Evolutionary conservation across 108 stramenopile species (phyloP).

Genomic region (Nitzschia sp.): DNA sequence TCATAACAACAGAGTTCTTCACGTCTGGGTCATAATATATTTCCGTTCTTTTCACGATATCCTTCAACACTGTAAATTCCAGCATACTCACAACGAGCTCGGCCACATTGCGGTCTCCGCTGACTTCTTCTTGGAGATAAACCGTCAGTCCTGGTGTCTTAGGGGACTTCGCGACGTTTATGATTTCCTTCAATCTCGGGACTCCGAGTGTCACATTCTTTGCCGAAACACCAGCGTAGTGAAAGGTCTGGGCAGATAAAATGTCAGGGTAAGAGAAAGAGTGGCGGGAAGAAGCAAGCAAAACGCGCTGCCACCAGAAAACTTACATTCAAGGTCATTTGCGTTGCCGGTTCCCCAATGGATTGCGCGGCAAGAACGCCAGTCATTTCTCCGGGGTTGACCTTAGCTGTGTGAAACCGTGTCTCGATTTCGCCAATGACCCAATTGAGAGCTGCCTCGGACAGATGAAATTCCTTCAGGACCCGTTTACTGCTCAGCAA

Average conservation of each 20-base stretch:
- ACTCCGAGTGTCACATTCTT: constrained; percentile 99
- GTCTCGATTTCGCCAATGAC: constrained; percentile 92
- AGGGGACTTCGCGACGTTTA: constrained; percentile 96
- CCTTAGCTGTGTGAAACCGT: constrained; percentile 88
- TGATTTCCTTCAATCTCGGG: constrained; percentile 97
- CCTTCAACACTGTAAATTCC: constrained; percentile 93
- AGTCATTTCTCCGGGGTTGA: constrained; percentile 97
- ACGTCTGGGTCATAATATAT: constrained; percentile 98
- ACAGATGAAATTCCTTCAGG: constrained; percentile 87
- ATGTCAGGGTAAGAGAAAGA: too few species aligned
- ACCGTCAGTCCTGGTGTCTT: constrained; percentile 96
- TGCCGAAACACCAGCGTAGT: constrained; percentile 97
- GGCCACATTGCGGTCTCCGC: constrained; percentile 79
- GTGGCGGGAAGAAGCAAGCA: not conserved
- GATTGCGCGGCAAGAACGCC: constrained; percentile 98
- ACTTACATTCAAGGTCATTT: constrained; percentile 94
- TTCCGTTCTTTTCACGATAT: constrained; percentile 91
- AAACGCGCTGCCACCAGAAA: not conserved
- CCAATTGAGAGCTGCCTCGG: constrained; percentile 88
- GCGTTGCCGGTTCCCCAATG: constrained; percentile 99
- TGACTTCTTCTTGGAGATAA: constrained; percentile 80
- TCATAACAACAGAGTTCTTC: constrained; percentile 81
- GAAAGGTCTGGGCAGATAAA: constrained; percentile 81
- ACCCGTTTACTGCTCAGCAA: constrained; percentile 88
- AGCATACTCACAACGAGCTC: constrained; percentile 84